Conservation (phyloP, 1,284 basidiomycete species). For the Cryptococcus sp. region DNA sequence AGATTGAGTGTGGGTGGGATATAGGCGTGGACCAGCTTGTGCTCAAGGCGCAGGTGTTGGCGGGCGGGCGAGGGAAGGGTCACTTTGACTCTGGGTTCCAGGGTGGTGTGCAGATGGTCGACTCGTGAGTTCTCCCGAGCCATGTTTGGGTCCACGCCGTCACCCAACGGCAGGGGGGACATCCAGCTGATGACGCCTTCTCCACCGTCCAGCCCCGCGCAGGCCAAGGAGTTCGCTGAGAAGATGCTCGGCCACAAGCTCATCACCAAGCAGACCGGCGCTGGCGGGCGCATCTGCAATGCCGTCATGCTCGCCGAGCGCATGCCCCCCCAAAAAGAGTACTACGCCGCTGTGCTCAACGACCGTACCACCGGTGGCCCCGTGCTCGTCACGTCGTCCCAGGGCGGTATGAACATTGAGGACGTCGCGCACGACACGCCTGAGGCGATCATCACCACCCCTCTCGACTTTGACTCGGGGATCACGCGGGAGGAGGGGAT, state of each 20-base stretch:
- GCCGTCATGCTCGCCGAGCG: conserved; percentile 98
- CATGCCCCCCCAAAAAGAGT: conserved; percentile 90
- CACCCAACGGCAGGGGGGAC: not conserved
- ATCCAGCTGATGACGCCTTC: not conserved
- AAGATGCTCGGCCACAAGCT: conserved; percentile 96
- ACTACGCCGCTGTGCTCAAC: conserved; percentile 96
- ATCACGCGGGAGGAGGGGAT: conserved; percentile 71
- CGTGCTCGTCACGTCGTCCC: conserved; percentile 88
- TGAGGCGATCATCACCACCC: conserved; percentile 90
- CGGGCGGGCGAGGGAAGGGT: conserved; percentile 97
- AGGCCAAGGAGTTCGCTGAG: conserved; percentile 80
- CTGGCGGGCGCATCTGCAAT: conserved; percentile 87
- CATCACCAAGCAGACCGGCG: conserved; percentile 99
- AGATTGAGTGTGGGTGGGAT: not conserved
- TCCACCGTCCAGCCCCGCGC: conserved; percentile 62
- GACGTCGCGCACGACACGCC: conserved; percentile 99
- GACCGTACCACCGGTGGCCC: conserved; percentile 87
- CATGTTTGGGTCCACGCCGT: conserved; percentile 4
- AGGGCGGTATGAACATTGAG: conserved; percentile 98
- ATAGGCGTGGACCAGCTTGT: conserved; percentile 68
- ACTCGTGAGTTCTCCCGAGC: conserved; percentile 60
- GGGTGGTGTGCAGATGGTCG: conserved; percentile 94
- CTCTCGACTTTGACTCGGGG: conserved; percentile 83
- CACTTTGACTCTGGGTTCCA: conserved; percentile 95
- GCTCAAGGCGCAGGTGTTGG: conserved; percentile 96